These are phyloP conservation scores for Chytriomyces sp. DNA, from an alignment of 192 early-diverging fungal genomes.

Conservation along the genomic window DNA sequence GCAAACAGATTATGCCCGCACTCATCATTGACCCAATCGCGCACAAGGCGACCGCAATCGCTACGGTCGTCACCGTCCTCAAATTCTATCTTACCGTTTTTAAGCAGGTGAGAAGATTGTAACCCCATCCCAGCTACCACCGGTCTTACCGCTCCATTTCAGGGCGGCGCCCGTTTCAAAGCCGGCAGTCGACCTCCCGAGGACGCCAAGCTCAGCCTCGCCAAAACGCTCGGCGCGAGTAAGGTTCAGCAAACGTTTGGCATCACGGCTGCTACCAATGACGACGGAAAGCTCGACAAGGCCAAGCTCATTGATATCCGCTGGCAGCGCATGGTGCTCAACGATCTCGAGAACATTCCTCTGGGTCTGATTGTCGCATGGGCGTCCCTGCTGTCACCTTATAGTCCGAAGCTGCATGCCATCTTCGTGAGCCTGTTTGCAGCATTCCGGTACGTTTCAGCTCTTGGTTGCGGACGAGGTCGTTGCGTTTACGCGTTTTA, in stretches of 20 bases:
- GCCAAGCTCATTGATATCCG: constrained; percentile 17
- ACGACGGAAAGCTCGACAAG: constrained; percentile 4
- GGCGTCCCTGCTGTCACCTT: neutral
- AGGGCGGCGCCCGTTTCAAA: constrained; percentile 34
- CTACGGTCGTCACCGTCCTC: constrained; percentile 19
- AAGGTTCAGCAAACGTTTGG: constrained; percentile 20
- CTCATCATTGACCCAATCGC: neutral
- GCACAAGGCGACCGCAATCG: constrained; percentile 10
- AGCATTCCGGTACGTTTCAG: no score
- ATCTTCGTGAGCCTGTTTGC: neutral
- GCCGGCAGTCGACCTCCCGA: constrained; percentile 35
- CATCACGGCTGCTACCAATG: neutral
- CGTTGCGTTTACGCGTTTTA: neutral
- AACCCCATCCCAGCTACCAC: no score
- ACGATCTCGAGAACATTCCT: constrained; percentile 36
- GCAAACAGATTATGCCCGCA: neutral
- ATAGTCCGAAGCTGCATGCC: neutral
- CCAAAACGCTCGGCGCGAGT: neutral
- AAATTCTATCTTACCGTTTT: constrained; percentile 35
- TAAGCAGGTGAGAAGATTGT: no score
- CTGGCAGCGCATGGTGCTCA: constrained; percentile 33
- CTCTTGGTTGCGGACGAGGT: no score
- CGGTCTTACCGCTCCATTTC: constrained; percentile 14
- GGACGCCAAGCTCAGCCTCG: constrained; percentile 4
- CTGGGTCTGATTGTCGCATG: constrained; percentile 23